Evolutionary conservation across 495 filamentous ascomycete genomes (phyloP).

Genomic region (Halenospora varia): DNA sequence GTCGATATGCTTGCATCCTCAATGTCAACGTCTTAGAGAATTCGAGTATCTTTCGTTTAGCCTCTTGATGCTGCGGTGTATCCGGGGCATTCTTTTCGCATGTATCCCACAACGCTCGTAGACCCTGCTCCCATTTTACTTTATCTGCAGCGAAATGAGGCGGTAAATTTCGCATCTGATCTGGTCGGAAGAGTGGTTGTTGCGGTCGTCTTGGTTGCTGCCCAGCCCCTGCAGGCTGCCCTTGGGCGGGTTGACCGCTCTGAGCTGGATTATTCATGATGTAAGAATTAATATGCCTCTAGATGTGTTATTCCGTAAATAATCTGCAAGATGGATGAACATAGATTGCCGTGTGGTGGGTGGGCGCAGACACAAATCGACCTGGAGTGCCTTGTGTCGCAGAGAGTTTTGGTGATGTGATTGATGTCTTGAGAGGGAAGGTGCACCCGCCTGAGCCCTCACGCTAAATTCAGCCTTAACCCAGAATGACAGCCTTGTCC

Average conservation of each 20-base stretch:
- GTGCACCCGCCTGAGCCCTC: too few species aligned
- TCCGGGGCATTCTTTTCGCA: slow-evolving; percentile 56
- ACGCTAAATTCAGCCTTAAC: too few species aligned
- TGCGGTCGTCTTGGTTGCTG: slow-evolving; percentile 7
- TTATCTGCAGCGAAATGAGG: slow-evolving; percentile 50
- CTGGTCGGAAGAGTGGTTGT: slow-evolving; percentile 35
- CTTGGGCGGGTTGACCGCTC: slow-evolving; percentile 29
- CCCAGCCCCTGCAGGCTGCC: neutral
- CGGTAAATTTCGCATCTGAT: slow-evolving; percentile 41
- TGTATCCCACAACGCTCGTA: slow-evolving; percentile 55
- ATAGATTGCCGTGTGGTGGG: too few species aligned
- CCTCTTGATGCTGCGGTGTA: slow-evolving; percentile 52
- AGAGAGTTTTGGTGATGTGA: too few species aligned
- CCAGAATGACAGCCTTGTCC: too few species aligned
- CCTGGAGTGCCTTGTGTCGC: too few species aligned
- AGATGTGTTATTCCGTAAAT: too few species aligned
- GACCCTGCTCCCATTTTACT: slow-evolving; percentile 58
- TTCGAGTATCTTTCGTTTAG: slow-evolving; percentile 60
- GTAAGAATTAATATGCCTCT: neutral
- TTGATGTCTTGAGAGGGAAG: too few species aligned
- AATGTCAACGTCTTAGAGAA: slow-evolving; percentile 60
- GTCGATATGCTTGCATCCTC: slow-evolving; percentile 46
- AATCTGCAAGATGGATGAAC: too few species aligned
- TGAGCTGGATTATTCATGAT: slow-evolving; percentile 20
- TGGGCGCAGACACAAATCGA: too few species aligned